Percentiles rank a stretch among this genome's conserved stretches.
These are phyloP conservation scores for Penicillium olsonii DNA, from an alignment of 2,329 filamentous ascomycete genomes.

Conservation along the genomic window DNA sequence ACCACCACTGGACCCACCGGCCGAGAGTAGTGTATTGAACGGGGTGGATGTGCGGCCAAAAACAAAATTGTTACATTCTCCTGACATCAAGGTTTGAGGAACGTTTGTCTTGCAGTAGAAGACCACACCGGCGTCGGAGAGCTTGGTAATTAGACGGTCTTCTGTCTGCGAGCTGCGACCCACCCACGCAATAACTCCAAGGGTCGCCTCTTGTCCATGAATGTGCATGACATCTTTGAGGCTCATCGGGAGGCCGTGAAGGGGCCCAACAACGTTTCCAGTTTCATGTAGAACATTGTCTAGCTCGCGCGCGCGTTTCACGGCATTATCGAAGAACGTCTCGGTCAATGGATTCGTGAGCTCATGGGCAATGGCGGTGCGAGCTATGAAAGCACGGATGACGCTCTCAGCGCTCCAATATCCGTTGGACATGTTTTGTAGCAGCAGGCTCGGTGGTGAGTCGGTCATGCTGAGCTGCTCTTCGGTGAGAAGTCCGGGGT, in stretches of 20 bases:
- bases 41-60: conserved; percentile 28
- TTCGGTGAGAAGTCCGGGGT: no score
- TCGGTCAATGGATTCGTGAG: conserved; percentile 34
- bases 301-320: conserved; percentile 33
- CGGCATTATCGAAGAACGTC: conserved; percentile 33
- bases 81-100: conserved; percentile 31
- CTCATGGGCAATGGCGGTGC: conserved; percentile 40
- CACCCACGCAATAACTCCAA: no score
- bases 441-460: no score
- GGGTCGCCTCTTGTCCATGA: conserved; percentile 13
- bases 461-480: no score
- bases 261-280: conserved; percentile 28
- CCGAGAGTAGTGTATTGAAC: conserved; percentile 15
- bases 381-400: conserved; percentile 36
- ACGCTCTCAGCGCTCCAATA: no score
- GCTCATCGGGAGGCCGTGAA: conserved; percentile 38
- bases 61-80: conserved; percentile 25
- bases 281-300: conserved; percentile 27
- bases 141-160: no score
- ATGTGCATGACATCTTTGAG: conserved; percentile 34
- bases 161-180: no score
- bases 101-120: conserved; percentile 33
- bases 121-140: conserved; percentile 20
- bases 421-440: no score
- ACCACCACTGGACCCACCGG: conserved; percentile 29